Evolutionary conservation across 139 green algal species (phyloP), one percentile per base, ranked within the genome.

Genomic region (Asterochloris erici): DNA sequence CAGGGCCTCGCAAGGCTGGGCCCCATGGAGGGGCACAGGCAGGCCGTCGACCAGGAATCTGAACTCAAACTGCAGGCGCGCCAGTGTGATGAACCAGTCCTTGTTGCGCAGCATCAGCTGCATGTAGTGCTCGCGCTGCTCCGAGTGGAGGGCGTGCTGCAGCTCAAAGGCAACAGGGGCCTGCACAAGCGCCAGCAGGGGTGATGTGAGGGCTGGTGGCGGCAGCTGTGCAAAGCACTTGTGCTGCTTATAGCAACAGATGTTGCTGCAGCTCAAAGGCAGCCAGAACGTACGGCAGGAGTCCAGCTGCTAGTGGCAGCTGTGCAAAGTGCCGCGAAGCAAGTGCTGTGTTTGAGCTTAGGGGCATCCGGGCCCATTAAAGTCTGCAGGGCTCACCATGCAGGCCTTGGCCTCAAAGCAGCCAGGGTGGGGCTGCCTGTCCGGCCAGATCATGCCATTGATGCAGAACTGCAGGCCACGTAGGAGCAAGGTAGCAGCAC

Each of bases 391-490:
- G 38, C 14, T 54, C 75, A 88, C 85, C 86, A 87, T 86, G 21
- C 82, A 82, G 60, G 80, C 74, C 73, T 92, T 90, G 62, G 83
- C 80, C 83, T 96, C 94, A 16, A 68, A 85, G 26, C 82, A 93
- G n/a, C 89, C 90, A 4, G 95, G 95, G 84, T 98, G 92, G 10
- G 90, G 91, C 0, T 84, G 83, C 16, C 94, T 84, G 81, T 98
- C 92, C 9, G 95, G 94, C 78, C 91, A 97, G 13, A 98, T 89
- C 19, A 98, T 83, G 16, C 97, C 97, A 79, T 99, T 99, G 86
- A 95, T 95, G 85, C 93, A 96, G 90, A 99, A 99, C 86, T 98
- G 38, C 38, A 54, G 38, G 38, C 38, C 38, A 54, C 4, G 95
- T 0, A 73, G 73, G 27, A 54, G 38, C 38, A 54, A 54, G 38